Conservation (phyloP, 768 basidiomycete species). For the Podaxis sp. region DNA sequence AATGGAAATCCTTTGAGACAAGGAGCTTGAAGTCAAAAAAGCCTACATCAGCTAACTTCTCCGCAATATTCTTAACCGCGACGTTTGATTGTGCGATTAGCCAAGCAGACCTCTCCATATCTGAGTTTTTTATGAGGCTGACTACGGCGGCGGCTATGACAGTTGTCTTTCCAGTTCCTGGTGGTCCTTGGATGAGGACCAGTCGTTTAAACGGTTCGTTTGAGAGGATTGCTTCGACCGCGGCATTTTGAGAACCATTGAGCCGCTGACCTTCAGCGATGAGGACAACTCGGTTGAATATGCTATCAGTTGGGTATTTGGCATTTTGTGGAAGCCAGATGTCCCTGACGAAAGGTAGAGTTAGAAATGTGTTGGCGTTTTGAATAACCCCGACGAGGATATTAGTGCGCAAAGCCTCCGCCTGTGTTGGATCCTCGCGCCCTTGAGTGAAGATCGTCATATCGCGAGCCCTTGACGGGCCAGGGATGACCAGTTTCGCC, state of each 20-base stretch:
- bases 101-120: slow-evolving; percentile 46
- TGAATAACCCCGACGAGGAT: slow-evolving; percentile 32
- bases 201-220: slow-evolving; percentile 26
- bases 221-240: slow-evolving; percentile 36
- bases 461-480: slow-evolving; percentile 28
- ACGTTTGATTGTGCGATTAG: slow-evolving; percentile 75
- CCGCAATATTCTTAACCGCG: slow-evolving; percentile 80
- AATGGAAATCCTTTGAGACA: slow-evolving; percentile 64
- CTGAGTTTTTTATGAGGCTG: slow-evolving; percentile 30
- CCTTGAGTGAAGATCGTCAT: slow-evolving; percentile 44
- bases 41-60: slow-evolving; percentile 53
- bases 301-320: slow-evolving; percentile 16
- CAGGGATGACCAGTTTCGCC: slow-evolving; percentile 29
- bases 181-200: slow-evolving; percentile 49
- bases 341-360: slow-evolving; percentile 32
- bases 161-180: slow-evolving; percentile 66
- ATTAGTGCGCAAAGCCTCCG: slow-evolving; percentile 35
- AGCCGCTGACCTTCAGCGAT: slow-evolving; percentile 21
- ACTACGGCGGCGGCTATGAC: slow-evolving; percentile 53
- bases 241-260: slow-evolving; percentile 36
- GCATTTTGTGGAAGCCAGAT: slow-evolving; percentile 31
- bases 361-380: slow-evolving; percentile 24
- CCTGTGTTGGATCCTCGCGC: slow-evolving; percentile 44
- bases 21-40: slow-evolving; percentile 57
- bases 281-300: not conserved